Base-by-base conservation (phyloP, 306 rosid species). In the Vicia sativa region DNA sequence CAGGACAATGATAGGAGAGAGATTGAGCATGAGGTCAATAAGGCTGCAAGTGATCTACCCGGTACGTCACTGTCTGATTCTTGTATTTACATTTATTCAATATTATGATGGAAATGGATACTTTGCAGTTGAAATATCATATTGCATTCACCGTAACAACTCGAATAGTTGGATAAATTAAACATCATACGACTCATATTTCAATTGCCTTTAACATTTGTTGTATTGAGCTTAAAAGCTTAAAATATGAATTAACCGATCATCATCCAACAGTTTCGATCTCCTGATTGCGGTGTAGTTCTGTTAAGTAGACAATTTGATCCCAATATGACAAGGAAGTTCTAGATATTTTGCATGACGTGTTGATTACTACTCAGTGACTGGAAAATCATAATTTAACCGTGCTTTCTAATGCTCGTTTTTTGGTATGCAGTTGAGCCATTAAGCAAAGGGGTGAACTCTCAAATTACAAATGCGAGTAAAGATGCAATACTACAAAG, bases 1-100 rank as follows among this genome's bases (percentile, higher is more conserved):
- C 82, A 87, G 90, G 43, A 78, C 59, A 69, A 68, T 10, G 67
- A 62, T 16, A 63, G 52, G 44, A 73, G 67, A 50, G 80, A 74
- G 61, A 42, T 26, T 26, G 70, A 65, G 37, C 71, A 37, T 61
- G 70, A 58, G 46, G 65, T 70, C 62, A 71, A 73, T 60, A 80
- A 65, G 62, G 72, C 25, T 61, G 63, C 73, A 38, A 11, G 23
- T 21, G 23, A 59, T 49, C 54, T 78, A 42, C 69, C 58, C 9
- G 87, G 89, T 84, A 84, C 67, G 69, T 29, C 65, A 41, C 68
- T 65, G 28, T 63, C 10, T 58, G 38, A 67, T 50, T 50, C 52
- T 26, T 41, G 35, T 31, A 26, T 34, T 48, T 38, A 19, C 16
- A 56, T 26, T 50, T 57, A 70, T 41, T 68, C 5, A 11, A 42